Conservation (phyloP, 2,329 filamentous ascomycete genomes). For the Microsporum canis region DNA sequence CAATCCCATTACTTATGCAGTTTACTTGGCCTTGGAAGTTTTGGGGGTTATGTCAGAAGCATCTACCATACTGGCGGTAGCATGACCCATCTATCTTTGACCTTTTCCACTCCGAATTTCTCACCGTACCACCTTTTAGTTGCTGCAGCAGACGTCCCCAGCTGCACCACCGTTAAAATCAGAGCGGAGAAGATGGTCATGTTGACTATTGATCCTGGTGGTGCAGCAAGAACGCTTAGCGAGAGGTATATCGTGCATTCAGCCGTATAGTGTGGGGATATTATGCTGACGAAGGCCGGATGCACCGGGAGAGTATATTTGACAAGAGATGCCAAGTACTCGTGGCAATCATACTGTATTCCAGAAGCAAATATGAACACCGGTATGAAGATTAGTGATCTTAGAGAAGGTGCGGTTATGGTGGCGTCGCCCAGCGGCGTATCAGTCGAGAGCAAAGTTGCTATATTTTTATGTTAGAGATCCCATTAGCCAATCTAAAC, state of each 20-base stretch:
- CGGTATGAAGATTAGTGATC: conserved; percentile 45
- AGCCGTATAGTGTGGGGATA: conserved; percentile 86
- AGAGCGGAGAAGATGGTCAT: conserved; percentile 59
- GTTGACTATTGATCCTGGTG: conserved; percentile 55
- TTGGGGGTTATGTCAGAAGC: not conserved
- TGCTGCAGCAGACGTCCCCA: conserved; percentile 67
- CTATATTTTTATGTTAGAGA: conserved; percentile 3
- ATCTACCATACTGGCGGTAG: conserved; percentile 42
- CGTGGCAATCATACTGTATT: conserved; percentile 64
- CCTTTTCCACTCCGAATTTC: conserved; percentile 58
- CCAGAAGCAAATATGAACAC: conserved; percentile 59
- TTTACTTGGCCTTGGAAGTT: not conserved
- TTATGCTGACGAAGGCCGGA: conserved; percentile 57
- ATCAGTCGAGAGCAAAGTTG: conserved; percentile 8
- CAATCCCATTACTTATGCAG: no score
- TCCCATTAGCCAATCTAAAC: not conserved
- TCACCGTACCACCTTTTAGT: conserved; percentile 68
- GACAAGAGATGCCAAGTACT: conserved; percentile 55
- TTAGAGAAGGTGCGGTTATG: conserved; percentile 36
- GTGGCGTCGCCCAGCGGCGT: conserved; percentile 22
- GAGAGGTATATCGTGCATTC: conserved; percentile 76
- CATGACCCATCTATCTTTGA: conserved; percentile 60
- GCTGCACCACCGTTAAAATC: conserved; percentile 64
- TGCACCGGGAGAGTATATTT: conserved; percentile 74
- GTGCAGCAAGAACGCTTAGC: conserved; percentile 64